Evolutionary conservation across 768 basidiomycete genomes (phyloP).

Genomic region (Pisolithus orientalis): DNA sequence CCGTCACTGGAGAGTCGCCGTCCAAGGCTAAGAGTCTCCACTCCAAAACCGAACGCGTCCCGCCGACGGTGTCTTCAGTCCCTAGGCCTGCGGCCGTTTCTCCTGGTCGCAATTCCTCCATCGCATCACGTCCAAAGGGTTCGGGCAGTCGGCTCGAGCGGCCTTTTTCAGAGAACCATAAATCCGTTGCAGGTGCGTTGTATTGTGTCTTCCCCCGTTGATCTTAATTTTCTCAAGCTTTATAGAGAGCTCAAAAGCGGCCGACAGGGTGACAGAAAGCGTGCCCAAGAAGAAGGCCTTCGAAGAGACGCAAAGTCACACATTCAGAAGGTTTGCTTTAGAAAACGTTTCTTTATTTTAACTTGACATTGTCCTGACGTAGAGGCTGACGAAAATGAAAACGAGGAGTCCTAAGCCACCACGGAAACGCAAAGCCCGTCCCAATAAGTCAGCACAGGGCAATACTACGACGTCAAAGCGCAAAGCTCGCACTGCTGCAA

Average conservation of each 20-base stretch:
- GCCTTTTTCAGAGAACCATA: neutral
- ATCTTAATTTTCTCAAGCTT: neutral
- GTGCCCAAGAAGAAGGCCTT: neutral
- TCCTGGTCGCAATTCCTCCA: neutral
- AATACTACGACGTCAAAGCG: neutral
- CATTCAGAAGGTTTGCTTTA: neutral
- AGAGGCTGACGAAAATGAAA: no score
- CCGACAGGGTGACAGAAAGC: neutral
- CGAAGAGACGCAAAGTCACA: neutral
- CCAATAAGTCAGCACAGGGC: neutral
- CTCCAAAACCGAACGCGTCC: neutral
- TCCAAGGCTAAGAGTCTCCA: conserved; percentile 17
- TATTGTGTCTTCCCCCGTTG: neutral
- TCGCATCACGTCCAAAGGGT: neutral
- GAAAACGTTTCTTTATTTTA: neutral
- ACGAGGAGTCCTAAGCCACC: neutral
- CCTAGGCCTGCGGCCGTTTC: neutral
- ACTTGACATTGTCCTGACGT: neutral
- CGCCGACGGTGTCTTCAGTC: neutral
- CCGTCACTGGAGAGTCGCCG: conserved; percentile 43
- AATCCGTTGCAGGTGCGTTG: conserved; percentile 11
- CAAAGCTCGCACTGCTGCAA: neutral
- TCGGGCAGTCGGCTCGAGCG: neutral
- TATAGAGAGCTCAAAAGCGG: neutral
- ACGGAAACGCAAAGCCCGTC: neutral